These are phyloP conservation scores for Draba incana DNA, from an alignment of 345 rosid genomes.

Conservation along the genomic window DNA sequence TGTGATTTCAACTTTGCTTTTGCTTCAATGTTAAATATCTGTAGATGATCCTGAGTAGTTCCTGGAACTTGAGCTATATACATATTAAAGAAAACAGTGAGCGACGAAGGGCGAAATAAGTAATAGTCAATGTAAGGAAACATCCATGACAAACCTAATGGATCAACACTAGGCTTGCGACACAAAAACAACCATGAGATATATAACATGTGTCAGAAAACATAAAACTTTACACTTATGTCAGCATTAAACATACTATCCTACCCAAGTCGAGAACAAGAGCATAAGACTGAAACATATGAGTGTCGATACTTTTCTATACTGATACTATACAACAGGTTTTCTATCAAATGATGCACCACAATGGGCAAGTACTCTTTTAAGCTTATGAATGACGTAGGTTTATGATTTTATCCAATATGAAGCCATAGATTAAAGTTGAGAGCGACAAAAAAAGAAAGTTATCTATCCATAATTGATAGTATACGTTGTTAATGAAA, in stretches of 20 bases:
- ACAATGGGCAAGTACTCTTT: slow-evolving; percentile 18
- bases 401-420: not conserved
- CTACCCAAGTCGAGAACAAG: not conserved
- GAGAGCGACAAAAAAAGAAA: slow-evolving; percentile 2
- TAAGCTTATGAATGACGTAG: slow-evolving; percentile 7
- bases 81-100: slow-evolving; percentile 25
- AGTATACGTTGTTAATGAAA: slow-evolving; percentile 12
- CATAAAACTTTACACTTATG: slow-evolving; percentile 2
- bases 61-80: slow-evolving; percentile 93
- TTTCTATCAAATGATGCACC: slow-evolving; percentile 16
- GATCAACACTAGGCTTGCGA: slow-evolving; percentile 23
- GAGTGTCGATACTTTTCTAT: slow-evolving; percentile 17
- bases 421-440: not conserved
- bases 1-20: slow-evolving; percentile 94
- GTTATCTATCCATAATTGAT: slow-evolving; percentile 5
- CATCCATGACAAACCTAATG: slow-evolving; percentile 15
- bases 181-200: not conserved
- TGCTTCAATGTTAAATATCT: slow-evolving; percentile 97
- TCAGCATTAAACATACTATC: slow-evolving; percentile 15
- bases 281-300: slow-evolving; percentile 17
- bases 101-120: slow-evolving; percentile 19
- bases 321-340: not conserved
- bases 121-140: slow-evolving; percentile 19
- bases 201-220: slow-evolving; percentile 14
- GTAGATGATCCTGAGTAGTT: slow-evolving; percentile 97